Evolutionary conservation across 2,329 filamentous ascomycete species (phyloP).

Genomic region (Hypomyces rosellus): DNA sequence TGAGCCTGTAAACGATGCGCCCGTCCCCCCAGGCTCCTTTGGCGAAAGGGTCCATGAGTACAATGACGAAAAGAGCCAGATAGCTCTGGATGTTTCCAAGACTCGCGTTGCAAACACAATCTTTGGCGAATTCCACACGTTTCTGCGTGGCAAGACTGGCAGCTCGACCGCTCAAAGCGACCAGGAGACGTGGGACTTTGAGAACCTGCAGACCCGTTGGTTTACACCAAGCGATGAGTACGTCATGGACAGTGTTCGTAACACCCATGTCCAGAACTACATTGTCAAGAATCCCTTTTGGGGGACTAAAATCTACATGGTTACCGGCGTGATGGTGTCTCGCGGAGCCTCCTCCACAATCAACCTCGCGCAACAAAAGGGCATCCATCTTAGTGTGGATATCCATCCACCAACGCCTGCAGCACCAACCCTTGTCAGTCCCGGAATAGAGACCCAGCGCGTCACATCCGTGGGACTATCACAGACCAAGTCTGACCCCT

Average conservation of each 20-base stretch:
- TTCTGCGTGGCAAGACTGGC: neutral
- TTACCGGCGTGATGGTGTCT: neutral
- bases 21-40: neutral
- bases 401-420: neutral
- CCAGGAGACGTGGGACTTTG: neutral
- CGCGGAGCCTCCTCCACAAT: neutral
- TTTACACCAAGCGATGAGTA: neutral
- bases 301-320: neutral
- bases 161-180: neutral
- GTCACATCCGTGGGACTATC: neutral
- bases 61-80: neutral
- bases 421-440: too few relatives aligned
- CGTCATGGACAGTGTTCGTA: neutral
- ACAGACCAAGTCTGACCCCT: neutral
- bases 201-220: neutral
- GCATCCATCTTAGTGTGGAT: neutral
- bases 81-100: neutral
- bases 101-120: neutral
- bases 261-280: neutral
- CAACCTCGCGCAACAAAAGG: neutral
- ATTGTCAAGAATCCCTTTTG: neutral
- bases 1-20: neutral
- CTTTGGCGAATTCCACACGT: neutral
- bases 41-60: neutral
- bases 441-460: neutral